Conservation (phyloP, 441 rosid genomes). For the Adansonia rubrostipa region DNA sequence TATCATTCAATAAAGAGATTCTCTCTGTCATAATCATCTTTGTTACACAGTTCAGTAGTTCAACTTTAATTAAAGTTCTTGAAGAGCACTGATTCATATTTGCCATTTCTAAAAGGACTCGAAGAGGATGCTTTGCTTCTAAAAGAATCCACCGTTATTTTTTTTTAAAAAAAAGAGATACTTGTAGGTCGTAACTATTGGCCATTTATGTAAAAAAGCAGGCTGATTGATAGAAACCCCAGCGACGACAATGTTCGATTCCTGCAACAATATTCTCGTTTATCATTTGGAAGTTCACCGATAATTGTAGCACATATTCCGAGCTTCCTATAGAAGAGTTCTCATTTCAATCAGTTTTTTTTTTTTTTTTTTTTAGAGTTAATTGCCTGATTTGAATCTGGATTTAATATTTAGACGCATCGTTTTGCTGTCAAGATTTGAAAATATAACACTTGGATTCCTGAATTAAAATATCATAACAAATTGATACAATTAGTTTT, state of each 20-base stretch:
- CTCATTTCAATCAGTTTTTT: no score
- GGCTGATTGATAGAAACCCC: neutral
- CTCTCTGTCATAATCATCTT: constrained; percentile 23
- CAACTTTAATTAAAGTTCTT: constrained; percentile 34
- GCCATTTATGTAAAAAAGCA: neutral
- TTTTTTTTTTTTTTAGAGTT: no score
- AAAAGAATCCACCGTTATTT: constrained; percentile 28
- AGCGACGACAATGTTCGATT: neutral
- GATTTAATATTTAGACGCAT: no score
- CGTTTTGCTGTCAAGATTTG: no score
- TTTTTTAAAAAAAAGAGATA: neutral
- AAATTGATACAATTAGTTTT: no score
- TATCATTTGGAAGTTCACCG: constrained; percentile 6
- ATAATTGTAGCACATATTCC: constrained; percentile 11
- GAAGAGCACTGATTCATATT: constrained; percentile 17
- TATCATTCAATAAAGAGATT: neutral
- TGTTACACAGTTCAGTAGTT: constrained; percentile 23
- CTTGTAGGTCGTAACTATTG: neutral
- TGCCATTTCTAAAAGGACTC: constrained; percentile 23
- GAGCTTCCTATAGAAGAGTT: constrained; percentile 11
- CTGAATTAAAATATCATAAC: no score
- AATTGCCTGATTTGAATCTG: no score
- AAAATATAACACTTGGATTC: no score
- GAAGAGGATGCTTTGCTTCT: constrained; percentile 41
- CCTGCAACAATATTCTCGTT: constrained; percentile 24